Conservation (phyloP, 306 rosid genomes). For the Ormosia semicastrata region DNA sequence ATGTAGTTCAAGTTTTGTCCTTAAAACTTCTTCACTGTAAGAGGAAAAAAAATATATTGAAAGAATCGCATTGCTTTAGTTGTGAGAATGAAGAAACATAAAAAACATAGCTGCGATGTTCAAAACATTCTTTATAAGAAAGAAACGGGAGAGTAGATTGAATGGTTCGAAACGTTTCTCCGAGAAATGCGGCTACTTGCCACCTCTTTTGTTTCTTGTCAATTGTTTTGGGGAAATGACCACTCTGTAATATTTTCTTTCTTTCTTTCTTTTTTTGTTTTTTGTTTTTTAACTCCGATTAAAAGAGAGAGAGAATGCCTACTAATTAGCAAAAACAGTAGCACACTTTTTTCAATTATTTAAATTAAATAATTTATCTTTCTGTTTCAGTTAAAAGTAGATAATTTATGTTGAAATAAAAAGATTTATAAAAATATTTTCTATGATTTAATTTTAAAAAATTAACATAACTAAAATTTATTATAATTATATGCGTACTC, state of each 20-base stretch:
- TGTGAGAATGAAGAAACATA: neutral
- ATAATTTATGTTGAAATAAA: no score
- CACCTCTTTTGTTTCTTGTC: conserved; percentile 62
- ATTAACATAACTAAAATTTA: no score
- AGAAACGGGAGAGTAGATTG: conserved; percentile 3
- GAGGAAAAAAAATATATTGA: neutral
- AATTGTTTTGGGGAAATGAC: conserved; percentile 38
- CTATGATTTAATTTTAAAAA: no score
- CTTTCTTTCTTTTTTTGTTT: no score
- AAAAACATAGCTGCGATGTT: neutral
- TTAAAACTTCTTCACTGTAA: neutral
- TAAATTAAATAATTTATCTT: no score
- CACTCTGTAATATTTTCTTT: neutral
- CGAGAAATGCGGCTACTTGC: conserved; percentile 80
- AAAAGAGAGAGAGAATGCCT: neutral
- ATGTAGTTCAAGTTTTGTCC: neutral
- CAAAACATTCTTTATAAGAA: neutral
- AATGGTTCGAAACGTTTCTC: conserved; percentile 47
- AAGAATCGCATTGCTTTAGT: neutral
- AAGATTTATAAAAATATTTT: no score
- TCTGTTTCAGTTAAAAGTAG: no score
- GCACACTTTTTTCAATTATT: neutral
- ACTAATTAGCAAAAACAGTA: neutral
- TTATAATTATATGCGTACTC: no score
- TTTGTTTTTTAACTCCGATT: neutral